Evolutionary conservation across 768 basidiomycete species (phyloP).

Genomic region (Serendipita vermifera): DNA sequence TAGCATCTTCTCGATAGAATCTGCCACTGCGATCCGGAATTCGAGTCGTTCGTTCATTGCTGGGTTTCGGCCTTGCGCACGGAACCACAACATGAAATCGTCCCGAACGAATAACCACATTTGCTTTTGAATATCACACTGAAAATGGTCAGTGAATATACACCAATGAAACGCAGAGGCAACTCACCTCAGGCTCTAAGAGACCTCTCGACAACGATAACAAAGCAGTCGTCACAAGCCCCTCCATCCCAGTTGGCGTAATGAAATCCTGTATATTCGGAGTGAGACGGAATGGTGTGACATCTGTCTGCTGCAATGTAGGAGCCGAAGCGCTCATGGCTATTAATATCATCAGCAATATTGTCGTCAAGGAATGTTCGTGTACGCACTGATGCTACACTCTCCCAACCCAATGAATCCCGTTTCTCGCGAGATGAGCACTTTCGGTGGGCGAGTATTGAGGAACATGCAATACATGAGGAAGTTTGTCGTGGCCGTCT

Average conservation of each 20-base stretch:
- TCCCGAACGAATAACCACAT: conserved; percentile 86
- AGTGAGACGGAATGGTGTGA: conserved; percentile 93
- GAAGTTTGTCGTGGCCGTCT: conserved; percentile 79
- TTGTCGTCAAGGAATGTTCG: no score
- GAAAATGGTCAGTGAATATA: conserved; percentile 11
- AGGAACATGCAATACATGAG: conserved; percentile 82
- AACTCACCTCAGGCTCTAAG: conserved; percentile 75
- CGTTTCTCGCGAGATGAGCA: conserved; percentile 61
- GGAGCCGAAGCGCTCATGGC: no score
- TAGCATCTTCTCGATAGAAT: conserved; percentile 55
- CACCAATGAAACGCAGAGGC: neutral
- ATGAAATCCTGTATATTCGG: conserved; percentile 93
- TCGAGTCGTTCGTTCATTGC: conserved; percentile 42
- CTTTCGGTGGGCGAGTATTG: conserved; percentile 70
- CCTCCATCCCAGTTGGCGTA: conserved; percentile 80
- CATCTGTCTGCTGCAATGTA: conserved; percentile 44
- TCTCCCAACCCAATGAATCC: neutral
- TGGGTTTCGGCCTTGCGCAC: conserved; percentile 41
- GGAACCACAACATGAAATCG: conserved; percentile 72
- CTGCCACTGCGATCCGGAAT: conserved; percentile 32
- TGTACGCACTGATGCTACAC: neutral
- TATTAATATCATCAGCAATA: no score
- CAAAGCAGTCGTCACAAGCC: conserved; percentile 70
- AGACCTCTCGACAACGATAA: conserved; percentile 86
- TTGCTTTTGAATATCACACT: conserved; percentile 90